These are phyloP conservation scores for Paxillus ammoniavirescens DNA, from an alignment of 768 basidiomycete species.

Conservation along the genomic window DNA sequence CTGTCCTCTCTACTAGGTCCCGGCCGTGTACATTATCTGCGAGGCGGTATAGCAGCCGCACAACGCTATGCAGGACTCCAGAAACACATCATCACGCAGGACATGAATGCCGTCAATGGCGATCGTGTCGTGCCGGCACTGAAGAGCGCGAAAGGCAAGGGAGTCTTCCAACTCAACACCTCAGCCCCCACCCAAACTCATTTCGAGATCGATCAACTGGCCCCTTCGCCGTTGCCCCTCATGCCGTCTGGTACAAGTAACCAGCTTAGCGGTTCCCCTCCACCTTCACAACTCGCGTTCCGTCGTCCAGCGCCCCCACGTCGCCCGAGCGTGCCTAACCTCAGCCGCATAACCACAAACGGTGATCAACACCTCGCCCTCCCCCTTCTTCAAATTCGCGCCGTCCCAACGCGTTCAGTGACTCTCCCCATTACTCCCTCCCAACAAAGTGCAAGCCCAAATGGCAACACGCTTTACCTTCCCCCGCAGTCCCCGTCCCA, in stretches of 20 bases:
- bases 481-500: constrained; percentile 54
- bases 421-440: constrained; percentile 51
- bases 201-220: constrained; percentile 56
- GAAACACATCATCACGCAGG: constrained; percentile 42
- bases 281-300: constrained; percentile 63
- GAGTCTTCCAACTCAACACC: constrained; percentile 72
- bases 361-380: constrained; percentile 44
- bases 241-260: constrained; percentile 44
- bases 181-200: constrained; percentile 48
- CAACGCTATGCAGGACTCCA: constrained; percentile 56
- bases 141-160: constrained; percentile 39
- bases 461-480: constrained; percentile 18
- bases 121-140: constrained; percentile 12
- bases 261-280: constrained; percentile 59
- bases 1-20: constrained; percentile 55
- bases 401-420: constrained; percentile 54
- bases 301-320: constrained; percentile 47
- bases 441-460: constrained; percentile 19
- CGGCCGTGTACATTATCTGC: constrained; percentile 63
- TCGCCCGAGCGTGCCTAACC: constrained; percentile 61
- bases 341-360: constrained; percentile 61
- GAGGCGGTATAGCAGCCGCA: constrained; percentile 67
- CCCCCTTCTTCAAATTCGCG: constrained; percentile 62
- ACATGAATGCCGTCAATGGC: constrained; percentile 14
- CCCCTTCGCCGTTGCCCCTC: constrained; percentile 52